Evolutionary conservation across 768 basidiomycete genomes (phyloP).

Genomic region (Neoboletus magnificus): DNA sequence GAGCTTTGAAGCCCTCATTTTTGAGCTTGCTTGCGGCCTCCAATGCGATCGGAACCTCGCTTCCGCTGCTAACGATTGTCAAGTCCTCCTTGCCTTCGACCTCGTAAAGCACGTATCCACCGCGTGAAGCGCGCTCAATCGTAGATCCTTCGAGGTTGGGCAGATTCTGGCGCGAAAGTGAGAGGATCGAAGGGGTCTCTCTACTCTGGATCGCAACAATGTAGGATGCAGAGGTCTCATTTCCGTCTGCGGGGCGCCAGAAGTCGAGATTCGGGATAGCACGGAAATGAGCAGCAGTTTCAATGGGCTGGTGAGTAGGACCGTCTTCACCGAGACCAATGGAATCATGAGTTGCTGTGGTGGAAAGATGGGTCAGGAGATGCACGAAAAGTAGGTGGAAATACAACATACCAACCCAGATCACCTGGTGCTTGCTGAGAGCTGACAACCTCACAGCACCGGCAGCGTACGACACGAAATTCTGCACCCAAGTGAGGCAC

Average conservation of each 20-base stretch:
- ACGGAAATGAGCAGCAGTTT: constrained; percentile 83
- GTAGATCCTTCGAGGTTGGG: constrained; percentile 88
- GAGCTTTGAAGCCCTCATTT: constrained; percentile 72
- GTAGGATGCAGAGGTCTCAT: constrained; percentile 96
- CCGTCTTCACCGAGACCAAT: constrained; percentile 94
- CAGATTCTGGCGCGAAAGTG: constrained; percentile 85
- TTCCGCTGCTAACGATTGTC: constrained; percentile 86
- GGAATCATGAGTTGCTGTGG: constrained; percentile 85
- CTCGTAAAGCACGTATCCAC: constrained; percentile 89
- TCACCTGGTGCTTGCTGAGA: constrained; percentile 83
- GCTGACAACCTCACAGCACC: constrained; percentile 92
- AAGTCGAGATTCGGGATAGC: constrained; percentile 90
- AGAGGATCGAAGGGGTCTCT: constrained; percentile 79
- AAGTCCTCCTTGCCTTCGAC: constrained; percentile 69
- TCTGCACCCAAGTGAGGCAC: constrained; percentile 41
- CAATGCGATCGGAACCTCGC: constrained; percentile 83
- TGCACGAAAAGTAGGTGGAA: neutral
- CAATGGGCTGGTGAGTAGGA: constrained; percentile 94
- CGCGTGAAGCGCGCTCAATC: constrained; percentile 77
- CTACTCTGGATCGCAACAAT: constrained; percentile 69
- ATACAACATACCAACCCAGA: constrained; percentile 77
- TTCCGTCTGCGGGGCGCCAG: constrained; percentile 93
- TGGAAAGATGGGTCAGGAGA: neutral
- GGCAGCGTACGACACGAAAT: constrained; percentile 92
- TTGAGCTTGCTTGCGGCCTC: constrained; percentile 83